phyloP scores from a whole-genome alignment of 2,329 filamentous ascomycete genomes.

The Pseudogymnoascus sp. region DNA sequence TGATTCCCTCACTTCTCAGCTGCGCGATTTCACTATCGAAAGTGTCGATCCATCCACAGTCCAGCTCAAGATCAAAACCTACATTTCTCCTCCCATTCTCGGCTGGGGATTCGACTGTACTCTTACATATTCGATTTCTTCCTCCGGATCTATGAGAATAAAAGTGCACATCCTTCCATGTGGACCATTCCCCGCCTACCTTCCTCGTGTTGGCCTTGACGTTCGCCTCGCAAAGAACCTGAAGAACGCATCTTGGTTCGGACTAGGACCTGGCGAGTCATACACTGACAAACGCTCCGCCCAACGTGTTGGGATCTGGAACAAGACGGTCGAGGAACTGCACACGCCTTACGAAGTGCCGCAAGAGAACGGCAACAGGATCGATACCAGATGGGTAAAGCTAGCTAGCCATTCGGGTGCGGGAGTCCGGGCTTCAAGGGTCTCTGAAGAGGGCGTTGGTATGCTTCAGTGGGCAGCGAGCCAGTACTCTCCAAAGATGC shows the following conservation, averaged over 20 bases:
- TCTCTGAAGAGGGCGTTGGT: conserved; percentile 33
- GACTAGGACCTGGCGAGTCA: conserved; percentile 55
- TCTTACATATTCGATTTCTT: conserved; percentile 45
- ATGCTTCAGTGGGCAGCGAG: conserved; percentile 45
- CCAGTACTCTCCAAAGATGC: conserved; percentile 43
- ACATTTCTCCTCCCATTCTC: conserved; percentile 51
- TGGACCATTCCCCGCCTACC: conserved; percentile 42
- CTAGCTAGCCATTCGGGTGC: conserved; percentile 22
- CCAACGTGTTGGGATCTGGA: conserved; percentile 46
- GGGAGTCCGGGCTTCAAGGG: conserved; percentile 26
- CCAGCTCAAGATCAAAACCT: conserved; percentile 38
- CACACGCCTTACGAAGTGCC: conserved; percentile 57
- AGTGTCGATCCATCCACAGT: conserved; percentile 26
- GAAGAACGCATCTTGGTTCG: conserved; percentile 49
- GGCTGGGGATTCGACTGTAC: conserved; percentile 49
- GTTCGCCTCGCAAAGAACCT: conserved; percentile 42
- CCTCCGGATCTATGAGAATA: conserved; percentile 39
- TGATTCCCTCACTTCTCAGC: conserved; percentile 38
- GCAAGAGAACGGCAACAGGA: conserved; percentile 60
- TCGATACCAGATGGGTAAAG: conserved; percentile 51
- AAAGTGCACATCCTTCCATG: conserved; percentile 38
- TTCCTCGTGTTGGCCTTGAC: conserved; percentile 57
- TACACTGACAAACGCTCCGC: conserved; percentile 56
- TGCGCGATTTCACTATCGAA: conserved; percentile 34
- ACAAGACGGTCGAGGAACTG: conserved; percentile 39